Percentiles rank a stretch among this genome's conserved stretches.
Evolutionary conservation across 441 rosid genomes (phyloP).

Genomic region (Eutrema salsugineum): DNA sequence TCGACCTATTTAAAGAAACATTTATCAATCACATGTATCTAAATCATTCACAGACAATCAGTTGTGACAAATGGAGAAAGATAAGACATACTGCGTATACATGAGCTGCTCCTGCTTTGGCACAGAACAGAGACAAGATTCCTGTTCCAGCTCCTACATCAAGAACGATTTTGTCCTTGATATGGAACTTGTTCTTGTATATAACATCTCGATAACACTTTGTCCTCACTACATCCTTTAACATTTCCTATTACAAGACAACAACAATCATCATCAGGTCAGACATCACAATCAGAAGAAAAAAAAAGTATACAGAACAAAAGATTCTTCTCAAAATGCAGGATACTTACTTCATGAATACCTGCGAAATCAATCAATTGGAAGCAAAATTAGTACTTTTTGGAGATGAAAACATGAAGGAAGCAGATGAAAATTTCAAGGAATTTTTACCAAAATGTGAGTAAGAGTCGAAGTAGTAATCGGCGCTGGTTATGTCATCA

Average conservation of each 20-base stretch:
- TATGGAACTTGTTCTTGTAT: conserved; percentile 81
- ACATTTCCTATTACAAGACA: conserved; percentile 74
- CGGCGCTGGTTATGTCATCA: conserved; percentile 79
- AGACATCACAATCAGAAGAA: not conserved
- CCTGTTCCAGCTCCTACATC: conserved; percentile 99
- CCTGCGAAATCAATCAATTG: conserved; percentile 48
- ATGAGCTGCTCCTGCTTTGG: conserved; percentile 96
- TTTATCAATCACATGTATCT: not conserved
- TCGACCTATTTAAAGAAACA: conserved; percentile 54
- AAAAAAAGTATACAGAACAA: not conserved
- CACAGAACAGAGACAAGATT: conserved; percentile 93
- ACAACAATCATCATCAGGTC: not conserved
- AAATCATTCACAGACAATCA: not conserved
- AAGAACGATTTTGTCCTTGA: conserved; percentile 87
- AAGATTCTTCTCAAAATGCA: not conserved
- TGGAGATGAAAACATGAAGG: not conserved
- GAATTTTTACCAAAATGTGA: conserved; percentile 77
- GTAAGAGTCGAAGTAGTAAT: conserved; percentile 93
- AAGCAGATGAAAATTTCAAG: not conserved
- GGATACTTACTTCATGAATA: conserved; percentile 91
- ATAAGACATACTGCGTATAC: conserved; percentile 72
- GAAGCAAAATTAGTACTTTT: not conserved
- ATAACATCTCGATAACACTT: conserved; percentile 92
- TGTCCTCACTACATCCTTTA: conserved; percentile 92
- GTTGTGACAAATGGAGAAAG: not conserved